phyloP scores from a whole-genome alignment of 768 basidiomycete genomes.

The Infundibulicybe gibba region DNA sequence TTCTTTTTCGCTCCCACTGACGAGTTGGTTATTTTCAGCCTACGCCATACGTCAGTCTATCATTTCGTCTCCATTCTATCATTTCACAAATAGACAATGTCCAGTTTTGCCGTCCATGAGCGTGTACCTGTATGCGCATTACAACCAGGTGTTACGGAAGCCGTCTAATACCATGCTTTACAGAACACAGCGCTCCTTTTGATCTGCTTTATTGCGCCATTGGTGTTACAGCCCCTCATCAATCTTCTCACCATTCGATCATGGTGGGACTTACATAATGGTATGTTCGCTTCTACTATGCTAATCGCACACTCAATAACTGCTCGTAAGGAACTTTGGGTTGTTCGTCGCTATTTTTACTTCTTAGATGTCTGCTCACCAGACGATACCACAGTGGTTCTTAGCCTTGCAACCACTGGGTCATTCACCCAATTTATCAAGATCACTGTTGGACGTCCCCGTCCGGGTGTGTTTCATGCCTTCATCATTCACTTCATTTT shows the following conservation, averaged over 20 bases:
- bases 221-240: conserved; percentile 64
- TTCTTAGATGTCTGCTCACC: background rate
- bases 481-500: background rate
- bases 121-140: conserved; percentile 61
- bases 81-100: background rate
- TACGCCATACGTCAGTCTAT: conserved; percentile 35
- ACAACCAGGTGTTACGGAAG: conserved; percentile 3
- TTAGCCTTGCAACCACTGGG: conserved; percentile 75
- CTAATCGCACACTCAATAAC: conserved; percentile 2
- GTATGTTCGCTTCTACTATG: conserved; percentile 25
- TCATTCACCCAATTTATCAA: conserved; percentile 83
- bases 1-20: conserved; percentile 6
- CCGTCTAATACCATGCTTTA: background rate
- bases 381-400: conserved; percentile 45
- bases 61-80: no score
- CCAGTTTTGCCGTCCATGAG: conserved; percentile 69
- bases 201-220: conserved; percentile 60
- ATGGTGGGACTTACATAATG: conserved; percentile 87
- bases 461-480: conserved; percentile 55
- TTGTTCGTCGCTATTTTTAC: conserved; percentile 22
- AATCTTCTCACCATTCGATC: conserved; percentile 73
- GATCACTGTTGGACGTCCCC: conserved; percentile 83
- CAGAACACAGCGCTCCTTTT: conserved; percentile 48
- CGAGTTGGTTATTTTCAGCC: conserved; percentile 21
- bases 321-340: conserved; percentile 33